Percentiles rank a stretch among this genome's conserved stretches.
Evolutionary conservation across 129 eudicot genomes (phyloP).

Genomic region (Pulicaria dysenterica): DNA sequence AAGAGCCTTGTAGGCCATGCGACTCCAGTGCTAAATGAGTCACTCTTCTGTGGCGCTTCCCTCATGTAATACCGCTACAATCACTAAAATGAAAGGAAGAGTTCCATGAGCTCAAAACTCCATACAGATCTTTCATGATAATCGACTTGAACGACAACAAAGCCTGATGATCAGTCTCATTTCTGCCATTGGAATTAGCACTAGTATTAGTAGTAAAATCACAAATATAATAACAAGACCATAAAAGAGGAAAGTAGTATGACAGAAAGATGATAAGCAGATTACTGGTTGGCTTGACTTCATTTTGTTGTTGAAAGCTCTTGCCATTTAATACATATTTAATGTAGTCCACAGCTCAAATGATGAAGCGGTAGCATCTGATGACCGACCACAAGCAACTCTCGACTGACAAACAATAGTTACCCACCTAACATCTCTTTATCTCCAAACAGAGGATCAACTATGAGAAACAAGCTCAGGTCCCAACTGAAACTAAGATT

Average conservation of each 20-base stretch:
- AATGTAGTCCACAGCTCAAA: too few relatives aligned
- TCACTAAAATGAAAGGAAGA: conserved; percentile 12
- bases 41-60: conserved; percentile 4
- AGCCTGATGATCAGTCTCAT: conserved; percentile 4
- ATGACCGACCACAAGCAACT: too few relatives aligned
- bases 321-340: too few relatives aligned
- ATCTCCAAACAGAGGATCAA: too few relatives aligned
- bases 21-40: background rate
- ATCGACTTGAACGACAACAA: conserved; percentile 8
- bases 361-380: too few relatives aligned
- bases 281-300: background rate
- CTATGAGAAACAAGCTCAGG: too few relatives aligned
- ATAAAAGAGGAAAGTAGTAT: background rate
- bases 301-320: background rate
- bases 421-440: too few relatives aligned
- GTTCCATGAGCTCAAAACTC: conserved; percentile 16
- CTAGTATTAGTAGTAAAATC: too few relatives aligned
- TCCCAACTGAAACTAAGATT: too few relatives aligned
- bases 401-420: too few relatives aligned
- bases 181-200: background rate
- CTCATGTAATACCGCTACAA: conserved; percentile 16
- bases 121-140: background rate
- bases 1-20: conserved; percentile 2
- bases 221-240: background rate
- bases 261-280: background rate